These are phyloP conservation scores for Cyclocybe cylindracea DNA, from an alignment of 768 basidiomycete genomes.

Conservation along the genomic window DNA sequence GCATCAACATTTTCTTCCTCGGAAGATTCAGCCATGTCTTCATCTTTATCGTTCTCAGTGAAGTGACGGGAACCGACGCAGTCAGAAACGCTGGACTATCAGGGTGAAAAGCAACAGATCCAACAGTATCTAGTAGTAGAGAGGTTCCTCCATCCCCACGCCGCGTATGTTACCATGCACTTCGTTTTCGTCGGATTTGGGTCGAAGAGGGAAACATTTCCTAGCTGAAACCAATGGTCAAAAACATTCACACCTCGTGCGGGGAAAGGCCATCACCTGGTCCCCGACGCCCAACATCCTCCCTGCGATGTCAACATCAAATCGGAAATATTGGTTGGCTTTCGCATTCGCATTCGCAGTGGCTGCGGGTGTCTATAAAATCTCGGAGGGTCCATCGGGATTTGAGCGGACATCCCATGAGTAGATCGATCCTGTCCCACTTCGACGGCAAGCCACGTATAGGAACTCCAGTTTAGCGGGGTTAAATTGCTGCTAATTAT, in stretches of 20 bases:
- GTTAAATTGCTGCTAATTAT: constrained; percentile 58
- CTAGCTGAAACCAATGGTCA: constrained; percentile 40
- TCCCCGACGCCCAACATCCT: constrained; percentile 65
- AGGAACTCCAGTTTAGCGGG: constrained; percentile 68
- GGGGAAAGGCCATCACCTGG: constrained; percentile 48
- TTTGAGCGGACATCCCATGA: constrained; percentile 80
- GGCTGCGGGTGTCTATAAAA: constrained; percentile 25
- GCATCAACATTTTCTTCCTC: neutral
- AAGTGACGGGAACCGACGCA: constrained; percentile 78
- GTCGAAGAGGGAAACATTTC: constrained; percentile 61
- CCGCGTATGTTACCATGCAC: neutral
- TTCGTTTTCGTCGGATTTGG: constrained; percentile 8
- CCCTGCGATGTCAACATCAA: constrained; percentile 75
- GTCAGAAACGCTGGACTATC: constrained; percentile 57
- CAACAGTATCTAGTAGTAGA: constrained; percentile 73
- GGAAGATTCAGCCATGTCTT: constrained; percentile 14
- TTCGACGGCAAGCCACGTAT: constrained; percentile 77
- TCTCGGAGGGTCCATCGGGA: constrained; percentile 40
- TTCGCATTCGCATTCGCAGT: constrained; percentile 1
- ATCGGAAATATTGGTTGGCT: constrained; percentile 79
- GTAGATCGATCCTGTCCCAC: constrained; percentile 50
- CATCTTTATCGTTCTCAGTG: constrained; percentile 23
- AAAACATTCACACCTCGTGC: neutral
- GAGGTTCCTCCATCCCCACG: neutral
- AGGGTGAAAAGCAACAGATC: constrained; percentile 76